These are phyloP conservation scores for Nemania diffusa DNA, from an alignment of 2,329 filamentous ascomycete genomes.

Conservation along the genomic window DNA sequence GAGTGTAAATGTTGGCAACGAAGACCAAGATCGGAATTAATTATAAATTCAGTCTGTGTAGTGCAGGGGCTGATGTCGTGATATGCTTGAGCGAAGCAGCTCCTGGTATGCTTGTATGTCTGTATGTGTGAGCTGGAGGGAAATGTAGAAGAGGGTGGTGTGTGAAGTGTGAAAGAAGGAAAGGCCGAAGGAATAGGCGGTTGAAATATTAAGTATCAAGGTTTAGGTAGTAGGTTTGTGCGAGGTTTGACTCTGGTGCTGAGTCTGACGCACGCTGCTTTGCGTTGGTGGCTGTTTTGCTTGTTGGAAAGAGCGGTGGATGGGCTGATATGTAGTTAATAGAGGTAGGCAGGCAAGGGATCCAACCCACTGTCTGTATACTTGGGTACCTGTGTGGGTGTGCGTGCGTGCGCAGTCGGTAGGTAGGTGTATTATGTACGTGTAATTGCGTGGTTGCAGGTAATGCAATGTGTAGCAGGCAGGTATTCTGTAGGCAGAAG, in stretches of 20 bases:
- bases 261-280: slow-evolving; percentile 24
- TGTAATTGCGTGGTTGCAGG: slow-evolving; percentile 4
- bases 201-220: slow-evolving; percentile 36
- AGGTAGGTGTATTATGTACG: neutral
- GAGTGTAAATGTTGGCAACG: slow-evolving; percentile 6
- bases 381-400: slow-evolving; percentile 8
- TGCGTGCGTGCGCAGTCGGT: neutral
- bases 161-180: slow-evolving; percentile 9
- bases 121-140: slow-evolving; percentile 8
- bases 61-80: slow-evolving; percentile 26
- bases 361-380: slow-evolving; percentile 2
- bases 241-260: slow-evolving; percentile 30
- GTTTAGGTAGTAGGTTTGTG: slow-evolving; percentile 23
- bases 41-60: slow-evolving; percentile 17
- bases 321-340: slow-evolving; percentile 23
- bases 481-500: neutral
- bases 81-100: slow-evolving; percentile 7
- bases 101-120: slow-evolving; percentile 1
- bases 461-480: slow-evolving; percentile 13
- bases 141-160: neutral
- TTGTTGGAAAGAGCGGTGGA: slow-evolving; percentile 47
- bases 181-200: slow-evolving; percentile 22
- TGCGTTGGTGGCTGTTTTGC: slow-evolving; percentile 30
- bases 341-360: slow-evolving; percentile 14
- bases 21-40: slow-evolving; percentile 14